Base-by-base conservation (phyloP, 441 rosid genomes). In the Populus hybrid region DNA sequence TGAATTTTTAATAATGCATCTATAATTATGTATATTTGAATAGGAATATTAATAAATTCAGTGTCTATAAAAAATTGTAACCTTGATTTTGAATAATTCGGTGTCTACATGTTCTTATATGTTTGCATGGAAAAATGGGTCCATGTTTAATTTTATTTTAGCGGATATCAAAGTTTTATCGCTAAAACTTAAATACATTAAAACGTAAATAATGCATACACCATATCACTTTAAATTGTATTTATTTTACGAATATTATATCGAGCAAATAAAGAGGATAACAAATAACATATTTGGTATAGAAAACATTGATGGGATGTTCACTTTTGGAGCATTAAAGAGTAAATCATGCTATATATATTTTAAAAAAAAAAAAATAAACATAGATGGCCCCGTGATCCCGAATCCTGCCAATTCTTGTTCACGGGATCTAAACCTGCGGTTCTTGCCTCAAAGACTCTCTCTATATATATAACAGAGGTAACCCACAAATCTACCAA, bases 361-460 rank as follows among this genome's bases (percentile, higher is more conserved):
- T 50, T 0, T 14, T 1, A 1, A 2, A 61, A 38, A 38, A 38
- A 38, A 9, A 38, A 38, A 38, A 38, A 9, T 2, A 38, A 9
- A 42, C 1, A 11, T 11, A 11, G 8, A 54, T 50, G 14, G 32
- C 64, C 77, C 80, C 82, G 81, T 84, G 87, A 72, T 76, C 12
- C 71, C 1, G 38, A 10, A 73, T 76, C 35, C 81, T 64, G 76
- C 80, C 86, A 81, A 73, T 67, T 28, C 77, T 40, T 16, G 32
- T 70, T 86, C 88, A 86, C 86, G 86, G 84, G 79, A 70, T 16
- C 66, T 14, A 2, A 32, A 73, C 73, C 10, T 35, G 75, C 21
- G 81, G 79, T 23, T 79, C 38, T 34, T 5, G 40, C 50, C 61
- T 30, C 30, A 34, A 78, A 26, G 8, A 6, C 35, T 69, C 70